phyloP scores from a whole-genome alignment of 306 rosid species.

The Abrus precatorius region DNA sequence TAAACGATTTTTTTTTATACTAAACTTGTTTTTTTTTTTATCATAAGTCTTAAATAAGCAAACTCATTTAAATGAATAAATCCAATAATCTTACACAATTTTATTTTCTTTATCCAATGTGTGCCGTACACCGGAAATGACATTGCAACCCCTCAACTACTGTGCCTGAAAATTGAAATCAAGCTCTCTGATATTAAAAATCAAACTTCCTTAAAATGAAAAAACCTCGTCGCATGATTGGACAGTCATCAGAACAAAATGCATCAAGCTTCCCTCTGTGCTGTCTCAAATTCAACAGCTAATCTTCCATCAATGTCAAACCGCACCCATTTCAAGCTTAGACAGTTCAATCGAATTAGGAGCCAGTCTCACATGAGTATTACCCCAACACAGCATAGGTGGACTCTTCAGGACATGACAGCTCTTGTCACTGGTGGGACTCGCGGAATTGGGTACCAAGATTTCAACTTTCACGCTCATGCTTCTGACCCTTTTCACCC shows the following conservation, averaged over 20 bases:
- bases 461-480: not conserved
- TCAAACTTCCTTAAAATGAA: not conserved
- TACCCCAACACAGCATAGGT: conserved; percentile 39
- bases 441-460: conserved; percentile 75
- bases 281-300: conserved; percentile 6
- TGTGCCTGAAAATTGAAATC: no score
- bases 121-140: no score
- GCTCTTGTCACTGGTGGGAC: conserved; percentile 87
- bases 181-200: not conserved
- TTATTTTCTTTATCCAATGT: no score
- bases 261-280: conserved; percentile 29
- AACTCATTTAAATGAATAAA: no score
- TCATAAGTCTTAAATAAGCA: no score
- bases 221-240: not conserved
- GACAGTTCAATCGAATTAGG: conserved; percentile 17
- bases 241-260: conserved; percentile 27
- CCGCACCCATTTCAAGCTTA: conserved; percentile 17
- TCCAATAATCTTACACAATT: no score
- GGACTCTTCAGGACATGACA: conserved; percentile 73
- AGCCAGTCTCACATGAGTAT: conserved; percentile 32
- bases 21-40: no score
- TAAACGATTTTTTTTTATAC: no score
- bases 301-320: conserved; percentile 21
- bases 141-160: no score
- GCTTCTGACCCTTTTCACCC: conserved; percentile 18